A percentile compares a stretch with the other conserved stretches of the same genome.
Evolutionary conservation across 768 basidiomycete genomes (phyloP).

Genomic region (Calocybe gangraenosa): DNA sequence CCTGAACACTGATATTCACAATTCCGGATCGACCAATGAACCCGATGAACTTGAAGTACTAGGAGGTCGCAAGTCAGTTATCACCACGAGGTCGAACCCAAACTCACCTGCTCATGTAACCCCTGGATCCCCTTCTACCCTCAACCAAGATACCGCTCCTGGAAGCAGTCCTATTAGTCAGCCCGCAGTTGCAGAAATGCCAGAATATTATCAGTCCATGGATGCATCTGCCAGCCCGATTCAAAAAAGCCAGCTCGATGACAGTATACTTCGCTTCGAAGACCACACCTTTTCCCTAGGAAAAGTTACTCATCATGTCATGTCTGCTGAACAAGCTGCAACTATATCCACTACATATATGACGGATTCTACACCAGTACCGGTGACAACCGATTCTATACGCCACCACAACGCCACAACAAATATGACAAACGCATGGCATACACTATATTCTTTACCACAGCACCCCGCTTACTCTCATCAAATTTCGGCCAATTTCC

Average conservation of each 20-base stretch:
- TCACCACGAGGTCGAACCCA: constrained; percentile 24
- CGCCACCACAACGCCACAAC: constrained; percentile 5
- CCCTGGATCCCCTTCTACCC: constrained; percentile 18
- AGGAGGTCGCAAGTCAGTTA: constrained; percentile 32
- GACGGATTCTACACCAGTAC: background rate
- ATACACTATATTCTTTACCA: background rate
- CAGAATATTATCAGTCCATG: constrained; percentile 23
- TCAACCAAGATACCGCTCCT: constrained; percentile 12
- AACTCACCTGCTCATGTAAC: constrained; percentile 22
- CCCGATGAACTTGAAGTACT: constrained; percentile 35
- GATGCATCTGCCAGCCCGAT: constrained; percentile 12
- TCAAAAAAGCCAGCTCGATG: constrained; percentile 9
- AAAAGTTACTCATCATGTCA: constrained; percentile 7
- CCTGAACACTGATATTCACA: background rate
- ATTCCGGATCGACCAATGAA: constrained; percentile 13
- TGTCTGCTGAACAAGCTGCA: constrained; percentile 1
- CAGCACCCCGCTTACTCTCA: constrained; percentile 4
- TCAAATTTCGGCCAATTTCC: constrained; percentile 4
- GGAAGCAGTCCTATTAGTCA: constrained; percentile 21
- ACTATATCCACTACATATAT: constrained; percentile 5
- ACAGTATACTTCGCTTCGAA: constrained; percentile 9
- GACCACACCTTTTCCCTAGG: constrained; percentile 10
- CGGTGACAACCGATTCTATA: background rate
- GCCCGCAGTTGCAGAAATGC: constrained; percentile 19
- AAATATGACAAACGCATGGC: background rate